Conservation (phyloP, 2,329 filamentous ascomycete genomes). For the Didymella segeticola region DNA sequence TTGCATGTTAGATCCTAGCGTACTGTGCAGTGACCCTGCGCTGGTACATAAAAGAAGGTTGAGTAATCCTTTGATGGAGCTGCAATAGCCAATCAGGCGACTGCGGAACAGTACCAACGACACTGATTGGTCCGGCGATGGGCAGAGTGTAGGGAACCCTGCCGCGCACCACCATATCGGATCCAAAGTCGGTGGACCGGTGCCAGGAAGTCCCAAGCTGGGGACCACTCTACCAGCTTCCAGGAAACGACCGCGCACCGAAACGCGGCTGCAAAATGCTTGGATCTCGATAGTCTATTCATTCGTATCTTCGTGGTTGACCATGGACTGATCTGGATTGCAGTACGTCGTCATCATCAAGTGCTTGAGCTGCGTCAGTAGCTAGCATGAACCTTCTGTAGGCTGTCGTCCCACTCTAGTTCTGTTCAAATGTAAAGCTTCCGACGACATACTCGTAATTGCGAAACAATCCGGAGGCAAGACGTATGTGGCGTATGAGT, state of each 20-base stretch:
- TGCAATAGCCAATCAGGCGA: neutral
- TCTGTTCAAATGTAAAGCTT: neutral
- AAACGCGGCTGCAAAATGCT: conserved; percentile 2
- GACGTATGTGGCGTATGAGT: neutral
- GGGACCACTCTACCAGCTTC: neutral
- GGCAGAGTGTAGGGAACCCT: neutral
- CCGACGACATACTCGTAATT: neutral
- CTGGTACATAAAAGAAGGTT: neutral
- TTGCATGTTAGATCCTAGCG: conserved; percentile 18
- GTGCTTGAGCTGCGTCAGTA: neutral
- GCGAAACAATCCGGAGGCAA: neutral
- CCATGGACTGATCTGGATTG: conserved; percentile 2
- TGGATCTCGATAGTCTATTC: neutral
- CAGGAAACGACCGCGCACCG: neutral
- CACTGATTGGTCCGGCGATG: neutral
- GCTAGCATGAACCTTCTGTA: conserved; percentile 1
- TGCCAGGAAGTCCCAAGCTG: neutral
- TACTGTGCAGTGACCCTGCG: neutral
- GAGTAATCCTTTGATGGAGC: neutral
- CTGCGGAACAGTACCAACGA: neutral
- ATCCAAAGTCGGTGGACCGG: neutral
- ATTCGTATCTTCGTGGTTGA: neutral
- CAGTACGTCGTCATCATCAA: conserved; percentile 3
- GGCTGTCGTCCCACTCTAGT: neutral
- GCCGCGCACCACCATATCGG: conserved; percentile 2